Evolutionary conservation across 129 eudicot genomes (phyloP).

Genomic region (Dittrichia graveolens): DNA sequence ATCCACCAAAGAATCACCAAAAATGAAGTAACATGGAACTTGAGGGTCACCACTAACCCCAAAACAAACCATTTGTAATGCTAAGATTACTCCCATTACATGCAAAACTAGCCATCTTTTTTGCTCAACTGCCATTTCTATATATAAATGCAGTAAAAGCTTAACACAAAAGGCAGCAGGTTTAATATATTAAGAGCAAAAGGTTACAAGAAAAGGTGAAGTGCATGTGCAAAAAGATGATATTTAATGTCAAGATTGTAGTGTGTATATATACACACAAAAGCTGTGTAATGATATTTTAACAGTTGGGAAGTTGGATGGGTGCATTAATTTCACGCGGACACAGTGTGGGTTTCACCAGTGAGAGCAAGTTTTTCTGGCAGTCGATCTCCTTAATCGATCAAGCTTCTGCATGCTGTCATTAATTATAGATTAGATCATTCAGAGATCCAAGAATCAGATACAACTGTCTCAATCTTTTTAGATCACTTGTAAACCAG

Average conservation of each 20-base stretch:
- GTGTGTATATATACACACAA: conserved; percentile 32
- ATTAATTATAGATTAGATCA: background rate
- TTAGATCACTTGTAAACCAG: too few species aligned
- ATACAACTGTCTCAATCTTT: too few species aligned
- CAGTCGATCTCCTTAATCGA: background rate
- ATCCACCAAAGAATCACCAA: conserved; percentile 86
- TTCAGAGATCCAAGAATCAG: background rate
- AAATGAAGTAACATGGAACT: conserved; percentile 85
- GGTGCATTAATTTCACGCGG: conserved; percentile 39
- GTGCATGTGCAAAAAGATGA: conserved; percentile 15
- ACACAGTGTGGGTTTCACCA: conserved; percentile 23
- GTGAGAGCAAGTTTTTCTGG: conserved; percentile 18
- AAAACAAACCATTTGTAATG: conserved; percentile 20
- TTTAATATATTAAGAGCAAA: conserved; percentile 30
- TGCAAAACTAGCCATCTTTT: conserved; percentile 31
- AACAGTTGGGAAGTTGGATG: conserved; percentile 40
- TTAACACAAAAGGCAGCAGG: conserved; percentile 17
- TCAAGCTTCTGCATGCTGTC: background rate
- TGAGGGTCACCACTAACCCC: conserved; percentile 54
- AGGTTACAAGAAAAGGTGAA: conserved; percentile 19
- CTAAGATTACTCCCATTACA: conserved; percentile 24
- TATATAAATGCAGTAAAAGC: conserved; percentile 24
- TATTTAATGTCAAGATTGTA: conserved; percentile 24
- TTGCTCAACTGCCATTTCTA: conserved; percentile 37
- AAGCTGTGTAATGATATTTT: conserved; percentile 19